Base-by-base conservation (phyloP, 75 land plant species). In the Gnetum montanum region DNA sequence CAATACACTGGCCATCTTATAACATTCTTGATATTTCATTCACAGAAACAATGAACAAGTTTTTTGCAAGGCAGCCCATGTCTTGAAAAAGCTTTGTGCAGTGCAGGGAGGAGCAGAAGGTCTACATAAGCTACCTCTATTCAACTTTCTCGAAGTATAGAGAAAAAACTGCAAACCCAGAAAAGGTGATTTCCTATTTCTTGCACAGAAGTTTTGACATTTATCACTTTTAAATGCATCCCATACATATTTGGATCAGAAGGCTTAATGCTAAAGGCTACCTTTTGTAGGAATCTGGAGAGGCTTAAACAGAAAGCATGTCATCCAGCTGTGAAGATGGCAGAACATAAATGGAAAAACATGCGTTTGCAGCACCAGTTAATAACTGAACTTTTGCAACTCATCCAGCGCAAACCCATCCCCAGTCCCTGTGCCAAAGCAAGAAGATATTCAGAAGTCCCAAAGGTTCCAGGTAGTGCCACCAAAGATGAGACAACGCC, bases 21-120 rank as follows among this genome's bases (percentile, higher is more conserved):
- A n/a, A n/a, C n/a, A n/a, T n/a, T n/a, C n/a, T n/a, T n/a, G n/a
- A n/a, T n/a, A n/a, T n/a, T n/a, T n/a, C n/a, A n/a, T n/a, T n/a
- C n/a, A 46, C 74, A 75, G 96, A 72, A 83, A 83, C 70, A 90
- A 86, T 53, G 82, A 78, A 13, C 91, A 90, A 48, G 77, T 69
- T 10, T 77, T 69, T 38, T 82, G 70, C 30, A 73, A 75, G 50
- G 84, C 87, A 15, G 34, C 76, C 25, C 74, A 80, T 24, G 46
- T 86, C 19, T 37, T 90, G 60, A 77, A 66, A 63, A 76, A 69
- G 46, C 58, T 90, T 8, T 86, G 87, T 49, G 41, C 59, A 20
- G 62, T 40, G 23, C 50, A 69, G 8, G 56, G 63, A 29, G 83
- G 86, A 26, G 37, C 52, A 3, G 78, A 75, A 36, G 72, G 73